Base-by-base conservation (phyloP, 176 grass and related monocot genomes). In the Juncus inflexus region DNA sequence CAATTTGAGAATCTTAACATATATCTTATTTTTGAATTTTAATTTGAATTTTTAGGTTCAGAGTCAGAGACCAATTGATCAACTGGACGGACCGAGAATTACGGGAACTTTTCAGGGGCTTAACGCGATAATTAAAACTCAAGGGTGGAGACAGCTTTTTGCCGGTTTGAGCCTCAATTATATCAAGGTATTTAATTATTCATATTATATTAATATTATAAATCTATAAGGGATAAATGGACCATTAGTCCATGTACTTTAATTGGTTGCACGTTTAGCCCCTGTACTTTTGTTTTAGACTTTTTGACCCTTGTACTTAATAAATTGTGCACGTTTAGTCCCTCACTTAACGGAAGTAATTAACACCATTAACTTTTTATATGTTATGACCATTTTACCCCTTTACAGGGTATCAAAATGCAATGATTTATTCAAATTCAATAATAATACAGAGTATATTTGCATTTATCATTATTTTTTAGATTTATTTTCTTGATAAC, bases 81-180 rank as follows among this genome's bases (percentile, higher is more conserved):
- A 79, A 62, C 49, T 70, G 9, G 75, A 83, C 57, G 67, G 57
- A 60, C 79, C 84, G 47, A 69, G 47, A 57, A 86, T 92, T 70
- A 86, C 53, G 13, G 85, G 94, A 49, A 89, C 94, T 61, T 69
- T 84, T 42, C 88, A 92, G 58, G 94, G 87, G 55, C 77, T 97
- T 38, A 28, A 65, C 15, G 43, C 81, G 38, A 89, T 91, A 37
- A 59, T 80, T 58, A 78, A 16, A 12, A 81, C 56, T 58, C 92
- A 97, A 49, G 92, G 92, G 7, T 97, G 87, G 92, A 83, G 80
- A 55, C 92, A 97, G 35, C 85, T 97, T 4, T 97, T 97, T 16
- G 87, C 88, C 77, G 92, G 92, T 7, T 77, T 97, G 83, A 97
- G 88, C 77, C 92, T 97, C 67, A 91, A 97, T 67, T 97, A 97